A percentile compares a stretch with the other conserved stretches of the same genome.
phyloP scores from a whole-genome alignment of 768 basidiomycete species.

The Lactarius quietus region DNA sequence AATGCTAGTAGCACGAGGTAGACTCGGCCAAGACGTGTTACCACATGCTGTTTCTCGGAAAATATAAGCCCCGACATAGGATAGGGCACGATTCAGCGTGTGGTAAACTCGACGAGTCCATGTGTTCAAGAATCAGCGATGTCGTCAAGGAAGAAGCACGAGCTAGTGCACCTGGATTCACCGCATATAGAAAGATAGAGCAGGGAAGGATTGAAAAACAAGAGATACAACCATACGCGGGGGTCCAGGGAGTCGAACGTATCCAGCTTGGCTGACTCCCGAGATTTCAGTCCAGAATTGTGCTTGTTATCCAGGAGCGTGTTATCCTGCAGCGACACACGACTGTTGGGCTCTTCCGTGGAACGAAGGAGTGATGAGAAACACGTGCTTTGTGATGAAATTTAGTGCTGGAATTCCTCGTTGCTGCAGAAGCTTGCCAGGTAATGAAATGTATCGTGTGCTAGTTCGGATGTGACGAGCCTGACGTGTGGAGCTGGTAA shows the following conservation, averaged over 20 bases:
- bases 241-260: background rate
- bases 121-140: background rate
- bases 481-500: background rate
- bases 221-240: background rate
- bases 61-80: background rate
- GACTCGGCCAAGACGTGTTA: no score
- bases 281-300: background rate
- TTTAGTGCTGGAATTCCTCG: background rate
- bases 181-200: background rate
- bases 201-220: background rate
- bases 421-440: background rate
- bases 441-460: background rate
- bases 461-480: background rate
- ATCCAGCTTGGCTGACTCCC: background rate
- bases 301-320: no score
- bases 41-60: background rate
- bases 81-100: background rate
- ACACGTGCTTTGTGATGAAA: background rate
- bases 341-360: background rate
- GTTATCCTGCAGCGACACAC: background rate
- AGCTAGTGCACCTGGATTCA: background rate
- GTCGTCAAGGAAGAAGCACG: background rate
- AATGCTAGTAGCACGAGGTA: background rate
- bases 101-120: background rate
- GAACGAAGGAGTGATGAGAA: background rate